Percentiles rank a stretch among this genome's conserved stretches.
Evolutionary conservation across 805 yeast genomes (phyloP).

Genomic region (Candida michaelii): DNA sequence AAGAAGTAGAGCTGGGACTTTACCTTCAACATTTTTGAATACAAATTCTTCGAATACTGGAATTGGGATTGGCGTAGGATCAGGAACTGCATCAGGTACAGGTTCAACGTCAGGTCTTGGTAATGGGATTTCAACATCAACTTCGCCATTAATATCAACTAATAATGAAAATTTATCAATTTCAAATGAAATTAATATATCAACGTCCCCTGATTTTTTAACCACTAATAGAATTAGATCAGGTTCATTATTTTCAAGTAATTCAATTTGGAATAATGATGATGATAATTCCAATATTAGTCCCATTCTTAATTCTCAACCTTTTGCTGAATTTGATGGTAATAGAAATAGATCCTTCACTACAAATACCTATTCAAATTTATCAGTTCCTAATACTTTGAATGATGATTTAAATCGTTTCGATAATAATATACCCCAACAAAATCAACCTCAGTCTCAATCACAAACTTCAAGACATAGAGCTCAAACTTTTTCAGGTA

Average conservation of each 20-base stretch:
- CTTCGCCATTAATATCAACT: slow-evolving; percentile 20
- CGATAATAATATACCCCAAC: slow-evolving; percentile 24
- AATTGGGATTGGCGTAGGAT: background rate
- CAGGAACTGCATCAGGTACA: no score
- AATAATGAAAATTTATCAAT: slow-evolving; percentile 9
- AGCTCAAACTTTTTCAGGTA: slow-evolving; percentile 44
- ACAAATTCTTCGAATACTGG: slow-evolving; percentile 5
- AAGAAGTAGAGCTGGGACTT: slow-evolving; percentile 76
- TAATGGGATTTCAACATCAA: slow-evolving; percentile 12
- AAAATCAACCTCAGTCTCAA: slow-evolving; percentile 24
- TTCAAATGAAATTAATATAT: slow-evolving; percentile 7
- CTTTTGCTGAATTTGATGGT: slow-evolving; percentile 6
- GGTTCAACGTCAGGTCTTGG: no score
- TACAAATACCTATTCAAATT: slow-evolving; percentile 31
- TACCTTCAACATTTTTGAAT: slow-evolving; percentile 58
- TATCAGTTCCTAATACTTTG: slow-evolving; percentile 4
- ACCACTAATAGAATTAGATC: slow-evolving; percentile 47
- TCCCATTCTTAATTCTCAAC: slow-evolving; percentile 15
- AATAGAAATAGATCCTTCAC: slow-evolving; percentile 52
- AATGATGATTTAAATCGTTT: slow-evolving; percentile 26
- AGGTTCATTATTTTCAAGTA: slow-evolving; percentile 50
- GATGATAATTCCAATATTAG: slow-evolving; percentile 11
- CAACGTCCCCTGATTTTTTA: slow-evolving; percentile 10
- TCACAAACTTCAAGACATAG: slow-evolving; percentile 24
- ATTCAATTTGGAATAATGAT: slow-evolving; percentile 62